Evolutionary conservation across 2,329 filamentous ascomycete species (phyloP), one percentile per base, ranked within the genome.

Genomic region (Colletotrichum sojae): DNA sequence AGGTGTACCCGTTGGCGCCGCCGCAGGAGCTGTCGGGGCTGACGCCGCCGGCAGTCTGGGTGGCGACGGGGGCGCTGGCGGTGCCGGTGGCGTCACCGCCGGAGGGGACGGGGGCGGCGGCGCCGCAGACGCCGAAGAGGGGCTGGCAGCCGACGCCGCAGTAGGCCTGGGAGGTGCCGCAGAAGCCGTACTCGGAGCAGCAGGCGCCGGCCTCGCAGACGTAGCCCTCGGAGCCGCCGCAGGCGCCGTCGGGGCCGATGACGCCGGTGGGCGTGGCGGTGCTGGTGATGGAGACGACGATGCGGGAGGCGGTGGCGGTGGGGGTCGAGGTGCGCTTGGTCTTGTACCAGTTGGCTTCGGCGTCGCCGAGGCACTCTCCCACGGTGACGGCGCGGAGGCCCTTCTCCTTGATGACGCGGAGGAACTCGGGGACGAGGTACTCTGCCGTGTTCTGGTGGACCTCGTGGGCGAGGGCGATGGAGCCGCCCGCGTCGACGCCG

Each of bases 301-400:
- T 58, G 40, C 45, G 61, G 57, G 63, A 60, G 15, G 62, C 61
- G 43, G 69, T 71, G 57, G 67, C 69, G n/a, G 67, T 63, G 13
- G 69, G 69, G 10, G 69, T 71, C 6, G 67, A 67, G 20, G 69
- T 70, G 62, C 69, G 69, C 57, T 69, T 70, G 48, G 62, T 62
- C 53, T 59, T 66, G 75, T 86, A 85, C 83, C 83, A 86, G 77
- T 86, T 85, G 49, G 72, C 76, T n/a, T 73, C 62, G 4, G 81
- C 78, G 71, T 85, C 83, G 22, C 78, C 80, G 22, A 86, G 76
- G 71, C 83, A 86, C 71, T 84, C 83, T 46, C 84, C 83, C 16
- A 85, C 76, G 16, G 82, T 83, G 25, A 85, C 83, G 12, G 77
- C 18, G 63, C 61, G 46, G 74, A 78, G 4, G 80, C 73, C 63